phyloP scores from a whole-genome alignment of 2,329 filamentous ascomycete genomes.

The Albophoma yamanashiensis region DNA sequence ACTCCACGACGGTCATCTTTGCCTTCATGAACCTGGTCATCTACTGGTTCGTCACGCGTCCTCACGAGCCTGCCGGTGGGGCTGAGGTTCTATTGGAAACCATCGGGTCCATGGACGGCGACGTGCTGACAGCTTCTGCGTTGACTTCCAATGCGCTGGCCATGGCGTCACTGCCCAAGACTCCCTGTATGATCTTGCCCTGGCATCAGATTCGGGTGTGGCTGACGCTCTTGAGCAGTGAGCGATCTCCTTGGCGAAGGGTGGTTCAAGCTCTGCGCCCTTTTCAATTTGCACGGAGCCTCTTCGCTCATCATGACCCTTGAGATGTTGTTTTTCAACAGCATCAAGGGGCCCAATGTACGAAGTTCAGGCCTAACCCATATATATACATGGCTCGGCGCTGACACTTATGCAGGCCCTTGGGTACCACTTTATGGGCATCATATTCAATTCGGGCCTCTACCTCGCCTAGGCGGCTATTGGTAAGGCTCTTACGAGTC shows the following conservation, averaged over 20 bases:
- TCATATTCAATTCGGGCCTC: slow-evolving; percentile 26
- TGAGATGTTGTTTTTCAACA: slow-evolving; percentile 40
- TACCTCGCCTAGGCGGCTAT: slow-evolving; percentile 40
- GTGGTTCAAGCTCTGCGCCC: slow-evolving; percentile 34
- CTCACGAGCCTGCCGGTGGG: slow-evolving; percentile 11
- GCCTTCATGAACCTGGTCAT: slow-evolving; percentile 38
- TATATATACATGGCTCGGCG: not conserved
- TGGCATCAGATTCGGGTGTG: not conserved
- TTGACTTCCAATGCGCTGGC: not conserved
- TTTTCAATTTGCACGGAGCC: slow-evolving; percentile 34
- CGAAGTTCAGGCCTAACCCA: slow-evolving; percentile 7
- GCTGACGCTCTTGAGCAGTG: slow-evolving; percentile 21
- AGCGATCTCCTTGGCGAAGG: slow-evolving; percentile 37
- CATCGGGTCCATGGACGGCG: not conserved
- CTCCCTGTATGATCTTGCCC: slow-evolving; percentile 11
- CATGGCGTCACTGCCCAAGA: slow-evolving; percentile 3
- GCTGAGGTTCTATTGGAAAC: not conserved
- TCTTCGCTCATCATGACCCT: slow-evolving; percentile 30
- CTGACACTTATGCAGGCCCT: slow-evolving; percentile 27
- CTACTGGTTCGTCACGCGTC: slow-evolving; percentile 35
- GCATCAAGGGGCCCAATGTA: slow-evolving; percentile 39
- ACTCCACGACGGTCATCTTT: slow-evolving; percentile 33
- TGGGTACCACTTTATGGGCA: slow-evolving; percentile 29
- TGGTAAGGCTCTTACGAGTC: slow-evolving; percentile 33
- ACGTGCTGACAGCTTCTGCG: not conserved